phyloP scores from a whole-genome alignment of 768 basidiomycete species.

The Leccinum ochraceum region DNA sequence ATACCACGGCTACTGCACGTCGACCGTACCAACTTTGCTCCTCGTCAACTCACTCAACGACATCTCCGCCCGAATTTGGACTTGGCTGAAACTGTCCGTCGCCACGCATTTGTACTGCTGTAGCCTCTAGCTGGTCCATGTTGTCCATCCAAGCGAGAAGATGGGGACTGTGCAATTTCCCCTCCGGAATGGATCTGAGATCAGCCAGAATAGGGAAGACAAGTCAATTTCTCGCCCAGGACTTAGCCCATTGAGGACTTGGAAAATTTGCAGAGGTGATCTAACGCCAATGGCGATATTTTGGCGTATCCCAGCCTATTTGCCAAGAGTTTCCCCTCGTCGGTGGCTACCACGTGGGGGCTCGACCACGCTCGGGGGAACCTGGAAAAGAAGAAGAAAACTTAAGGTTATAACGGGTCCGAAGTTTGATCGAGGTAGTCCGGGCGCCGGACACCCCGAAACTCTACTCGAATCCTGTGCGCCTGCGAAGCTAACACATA shows the following conservation, averaged over 20 bases:
- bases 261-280: constrained; percentile 8
- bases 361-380: constrained; percentile 32
- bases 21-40: too few species aligned
- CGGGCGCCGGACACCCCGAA: neutral
- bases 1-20: too few species aligned
- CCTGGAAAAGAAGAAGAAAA: constrained; percentile 9
- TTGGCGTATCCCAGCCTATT: constrained; percentile 20
- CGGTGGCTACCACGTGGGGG: constrained; percentile 28
- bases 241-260: constrained; percentile 26
- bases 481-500: too few species aligned
- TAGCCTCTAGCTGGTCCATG: constrained; percentile 19
- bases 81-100: too few species aligned
- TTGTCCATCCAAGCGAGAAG: constrained; percentile 22
- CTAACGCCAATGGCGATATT: constrained; percentile 21
- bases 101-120: constrained; percentile 1
- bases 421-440: neutral
- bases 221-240: constrained; percentile 27
- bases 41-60: too few species aligned
- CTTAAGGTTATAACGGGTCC: neutral
- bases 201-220: constrained; percentile 35
- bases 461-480: too few species aligned
- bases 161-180: constrained; percentile 16
- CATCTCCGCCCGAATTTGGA: too few species aligned
- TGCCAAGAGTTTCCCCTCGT: constrained; percentile 20
- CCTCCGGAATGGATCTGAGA: constrained; percentile 28